Evolutionary conservation across 805 yeast species (phyloP).

Genomic region (Saccharomyces jurei): DNA sequence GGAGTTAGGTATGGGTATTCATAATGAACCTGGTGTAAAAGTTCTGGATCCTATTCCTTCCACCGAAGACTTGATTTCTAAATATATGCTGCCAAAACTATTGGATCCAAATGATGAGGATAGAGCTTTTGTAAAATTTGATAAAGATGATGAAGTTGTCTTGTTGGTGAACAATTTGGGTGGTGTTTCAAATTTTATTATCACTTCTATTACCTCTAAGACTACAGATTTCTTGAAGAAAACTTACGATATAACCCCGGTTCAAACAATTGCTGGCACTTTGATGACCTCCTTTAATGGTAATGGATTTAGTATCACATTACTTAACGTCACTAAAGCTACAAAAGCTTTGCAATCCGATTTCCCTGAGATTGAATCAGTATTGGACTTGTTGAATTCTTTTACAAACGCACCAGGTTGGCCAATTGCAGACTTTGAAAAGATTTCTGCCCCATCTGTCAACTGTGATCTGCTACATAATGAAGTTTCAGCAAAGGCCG

Average conservation of each 20-base stretch:
- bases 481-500: conserved; percentile 28
- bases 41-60: conserved; percentile 51
- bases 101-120: conserved; percentile 60
- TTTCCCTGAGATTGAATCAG: conserved; percentile 26
- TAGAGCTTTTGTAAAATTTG: conserved; percentile 71
- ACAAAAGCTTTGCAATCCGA: conserved; percentile 31
- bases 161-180: conserved; percentile 80
- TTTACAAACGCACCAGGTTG: conserved; percentile 81
- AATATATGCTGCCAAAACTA: conserved; percentile 53
- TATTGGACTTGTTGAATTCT: conserved; percentile 54
- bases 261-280: conserved; percentile 63
- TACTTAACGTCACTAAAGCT: conserved; percentile 59
- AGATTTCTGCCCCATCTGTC: conserved; percentile 25
- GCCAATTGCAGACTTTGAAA: conserved; percentile 34
- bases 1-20: conserved; percentile 93
- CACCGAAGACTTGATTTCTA: conserved; percentile 49
- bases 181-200: conserved; percentile 75
- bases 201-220: conserved; percentile 61
- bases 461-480: conserved; percentile 26
- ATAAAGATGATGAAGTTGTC: conserved; percentile 55
- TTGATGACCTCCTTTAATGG: conserved; percentile 86
- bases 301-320: conserved; percentile 82
- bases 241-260: conserved; percentile 51
- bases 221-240: conserved; percentile 45
- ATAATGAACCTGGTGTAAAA: conserved; percentile 84